These are phyloP conservation scores for Apiospora kogelbergensis DNA, from an alignment of 2,329 filamentous ascomycete species.

Conservation along the genomic window DNA sequence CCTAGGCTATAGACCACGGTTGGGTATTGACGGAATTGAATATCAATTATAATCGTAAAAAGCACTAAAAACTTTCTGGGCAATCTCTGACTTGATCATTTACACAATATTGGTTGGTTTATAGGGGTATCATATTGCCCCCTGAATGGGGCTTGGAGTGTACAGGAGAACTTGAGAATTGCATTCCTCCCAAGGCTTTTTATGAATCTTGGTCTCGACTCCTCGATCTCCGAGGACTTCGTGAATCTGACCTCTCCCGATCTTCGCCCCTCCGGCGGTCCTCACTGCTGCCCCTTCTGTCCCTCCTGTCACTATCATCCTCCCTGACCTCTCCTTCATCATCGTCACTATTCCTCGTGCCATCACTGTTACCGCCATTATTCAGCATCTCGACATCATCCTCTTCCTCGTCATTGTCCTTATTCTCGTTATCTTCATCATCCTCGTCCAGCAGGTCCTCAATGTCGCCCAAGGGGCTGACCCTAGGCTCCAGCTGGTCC, in stretches of 20 bases:
- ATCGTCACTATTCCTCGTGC: conserved; percentile 19
- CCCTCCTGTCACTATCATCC: conserved; percentile 16
- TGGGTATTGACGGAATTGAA: neutral
- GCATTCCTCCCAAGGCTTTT: neutral
- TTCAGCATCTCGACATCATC: conserved; percentile 19
- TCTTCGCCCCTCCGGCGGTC: neutral
- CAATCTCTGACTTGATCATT: neutral
- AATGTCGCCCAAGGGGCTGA: conserved; percentile 79
- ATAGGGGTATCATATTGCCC: conserved; percentile 10
- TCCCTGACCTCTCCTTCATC: conserved; percentile 41
- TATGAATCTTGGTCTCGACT: neutral
- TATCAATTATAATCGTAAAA: neutral
- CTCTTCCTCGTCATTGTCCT: conserved; percentile 7
- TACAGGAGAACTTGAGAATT: neutral
- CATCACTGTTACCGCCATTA: neutral
- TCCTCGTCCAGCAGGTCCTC: conserved; percentile 68
- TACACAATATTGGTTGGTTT: neutral
- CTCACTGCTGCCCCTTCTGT: conserved; percentile 9
- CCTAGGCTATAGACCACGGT: neutral
- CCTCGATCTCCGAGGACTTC: neutral
- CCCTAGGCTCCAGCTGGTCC: conserved; percentile 80
- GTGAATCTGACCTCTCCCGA: neutral
- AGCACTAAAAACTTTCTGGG: neutral
- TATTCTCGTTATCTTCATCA: conserved; percentile 34
- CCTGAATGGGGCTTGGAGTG: neutral